Evolutionary conservation across 2,329 filamentous ascomycete genomes (phyloP), one percentile per base, ranked within the genome.

Genomic region (Penicillium sp.): DNA sequence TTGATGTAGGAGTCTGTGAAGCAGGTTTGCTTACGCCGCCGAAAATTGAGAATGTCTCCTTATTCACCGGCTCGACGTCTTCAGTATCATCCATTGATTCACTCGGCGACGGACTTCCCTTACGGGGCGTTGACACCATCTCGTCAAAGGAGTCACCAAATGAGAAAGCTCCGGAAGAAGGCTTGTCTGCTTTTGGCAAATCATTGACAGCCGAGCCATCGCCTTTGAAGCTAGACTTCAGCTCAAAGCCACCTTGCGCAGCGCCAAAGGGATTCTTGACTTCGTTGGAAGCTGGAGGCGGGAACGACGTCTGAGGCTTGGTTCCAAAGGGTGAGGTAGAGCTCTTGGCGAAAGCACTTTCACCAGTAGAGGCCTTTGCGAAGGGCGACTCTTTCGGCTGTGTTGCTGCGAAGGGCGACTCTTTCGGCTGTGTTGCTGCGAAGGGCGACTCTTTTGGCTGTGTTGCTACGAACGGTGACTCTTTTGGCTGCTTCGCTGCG

Each of bases 161-260:
- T 5, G 74, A 72, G 39, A 79, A 75, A 7, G 73, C 53, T 1
- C 66, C 61, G 16, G 64, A 60, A 47, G 68, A 66, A 53, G 68
- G 52, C 53, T 73, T 71, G 3, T 74, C 69, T 20, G 74, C 65
- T 45, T 76, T 76, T n/a, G 71, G 67, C 4, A 61, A 65, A 64
- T 78, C 77, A 55, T 72, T 72, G 26, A 62, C 69, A 53, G 74
- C 71, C 14, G 70, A 72, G 9, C 68, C 72, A 55, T 79, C 78
- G 4, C 66, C 67, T 61, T 78, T 78, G 58, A 80, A 79, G 11
- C 72, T 72, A 24, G 78, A 77, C 2, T 73, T 74, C 22, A 80
- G 61, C 8, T 67, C 69, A 60, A 81, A 81, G n/a, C 66, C 66
- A 56, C 65, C 56, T 14, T 63, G 49, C 8, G 64, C 61, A 26